Conservation (phyloP, 257 asterid genomes). For the Agastache rugosa region DNA sequence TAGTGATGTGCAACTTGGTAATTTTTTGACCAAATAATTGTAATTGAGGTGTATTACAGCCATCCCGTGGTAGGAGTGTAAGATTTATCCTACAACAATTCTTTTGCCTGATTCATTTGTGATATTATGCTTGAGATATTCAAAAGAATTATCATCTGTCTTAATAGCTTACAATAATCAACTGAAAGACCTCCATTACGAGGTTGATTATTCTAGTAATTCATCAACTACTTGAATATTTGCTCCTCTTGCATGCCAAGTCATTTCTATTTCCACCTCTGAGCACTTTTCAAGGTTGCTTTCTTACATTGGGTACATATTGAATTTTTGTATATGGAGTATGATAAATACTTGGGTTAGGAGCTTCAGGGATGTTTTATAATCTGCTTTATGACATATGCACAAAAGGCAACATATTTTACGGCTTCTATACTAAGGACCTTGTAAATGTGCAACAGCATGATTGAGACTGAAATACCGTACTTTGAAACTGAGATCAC, state of each 20-base stretch:
- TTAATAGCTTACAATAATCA: slow-evolving; percentile 8
- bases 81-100: not conserved
- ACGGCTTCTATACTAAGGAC: slow-evolving; percentile 18
- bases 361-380: slow-evolving; percentile 25
- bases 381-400: slow-evolving; percentile 23
- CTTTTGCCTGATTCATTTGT: slow-evolving; percentile 14
- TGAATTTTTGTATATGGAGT: slow-evolving; percentile 15
- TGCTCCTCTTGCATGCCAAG: slow-evolving; percentile 11
- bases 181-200: not conserved
- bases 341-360: slow-evolving; percentile 2
- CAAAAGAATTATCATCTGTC: not conserved
- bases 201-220: not conserved
- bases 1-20: slow-evolving; percentile 14
- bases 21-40: not conserved
- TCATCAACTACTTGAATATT: slow-evolving; percentile 23
- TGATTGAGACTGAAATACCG: slow-evolving; percentile 63
- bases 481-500: slow-evolving; percentile 67
- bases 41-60: slow-evolving; percentile 15
- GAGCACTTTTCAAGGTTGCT: slow-evolving; percentile 25
- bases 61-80: not conserved
- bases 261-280: slow-evolving; percentile 14
- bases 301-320: not conserved
- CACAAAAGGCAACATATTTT: slow-evolving; percentile 15
- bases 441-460: slow-evolving; percentile 50
- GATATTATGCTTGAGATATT: slow-evolving; percentile 19